Conservation (phyloP, 306 rosid genomes). For the Bauhinia variegata region DNA sequence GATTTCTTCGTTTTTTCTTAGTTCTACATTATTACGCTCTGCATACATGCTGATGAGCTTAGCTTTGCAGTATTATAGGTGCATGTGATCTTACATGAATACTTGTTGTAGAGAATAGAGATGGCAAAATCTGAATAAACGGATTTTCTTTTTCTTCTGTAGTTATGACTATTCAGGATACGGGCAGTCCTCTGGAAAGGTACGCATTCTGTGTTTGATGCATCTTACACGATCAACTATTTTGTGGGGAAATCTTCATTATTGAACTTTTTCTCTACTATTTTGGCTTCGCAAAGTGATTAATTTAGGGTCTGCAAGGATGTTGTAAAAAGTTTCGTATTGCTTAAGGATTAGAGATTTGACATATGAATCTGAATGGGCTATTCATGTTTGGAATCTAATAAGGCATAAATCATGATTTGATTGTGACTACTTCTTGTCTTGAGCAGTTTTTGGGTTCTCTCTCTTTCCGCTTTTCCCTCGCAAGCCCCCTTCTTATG, state of each 20-base stretch:
- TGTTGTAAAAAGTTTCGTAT: not conserved
- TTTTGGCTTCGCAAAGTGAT: not conserved
- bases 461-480: too few species aligned
- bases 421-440: not conserved
- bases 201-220: constrained; percentile 25
- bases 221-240: not conserved
- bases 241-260: not conserved
- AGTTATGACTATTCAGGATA: constrained; percentile 96
- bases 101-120: not conserved
- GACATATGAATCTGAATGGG: not conserved
- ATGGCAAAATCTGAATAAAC: constrained; percentile 14
- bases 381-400: not conserved
- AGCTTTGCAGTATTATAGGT: not conserved
- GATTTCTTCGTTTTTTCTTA: not conserved
- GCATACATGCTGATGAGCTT: not conserved
- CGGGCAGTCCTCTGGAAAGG: constrained; percentile 92
- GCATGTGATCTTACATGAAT: not conserved
- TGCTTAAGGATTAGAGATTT: not conserved
- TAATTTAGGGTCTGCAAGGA: not conserved
- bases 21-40: too few species aligned
- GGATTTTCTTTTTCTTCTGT: constrained; percentile 17
- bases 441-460: not conserved
- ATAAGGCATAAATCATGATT: not conserved
- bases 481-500: too few species aligned
- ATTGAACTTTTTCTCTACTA: not conserved